Evolutionary conservation across 1,284 basidiomycete species (phyloP).

Genomic region (Trichosporon sp.): DNA sequence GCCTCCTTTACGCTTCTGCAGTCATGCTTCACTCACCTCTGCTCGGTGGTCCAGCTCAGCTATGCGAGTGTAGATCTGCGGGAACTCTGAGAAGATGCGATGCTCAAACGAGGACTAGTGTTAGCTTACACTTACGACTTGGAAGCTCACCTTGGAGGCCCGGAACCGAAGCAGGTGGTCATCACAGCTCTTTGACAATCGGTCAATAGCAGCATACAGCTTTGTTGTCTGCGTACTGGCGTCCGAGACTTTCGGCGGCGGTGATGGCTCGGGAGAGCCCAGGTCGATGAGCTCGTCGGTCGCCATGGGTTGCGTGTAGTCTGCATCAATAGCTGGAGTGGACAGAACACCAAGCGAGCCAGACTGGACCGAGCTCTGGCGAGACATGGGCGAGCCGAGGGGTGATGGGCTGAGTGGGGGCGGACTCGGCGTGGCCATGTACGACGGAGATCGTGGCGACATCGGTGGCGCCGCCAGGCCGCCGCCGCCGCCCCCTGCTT

Average conservation of each 20-base stretch:
- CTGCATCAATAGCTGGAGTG: not conserved
- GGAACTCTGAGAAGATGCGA: conserved; percentile 34
- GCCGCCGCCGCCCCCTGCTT: not conserved
- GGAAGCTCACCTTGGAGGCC: conserved; percentile 29
- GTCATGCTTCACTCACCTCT: conserved; percentile 23
- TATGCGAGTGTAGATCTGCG: conserved; percentile 24
- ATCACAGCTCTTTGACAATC: conserved; percentile 30
- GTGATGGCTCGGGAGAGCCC: not conserved
- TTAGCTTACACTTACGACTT: not conserved
- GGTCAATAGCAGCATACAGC: conserved; percentile 34
- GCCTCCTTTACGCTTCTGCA: no score
- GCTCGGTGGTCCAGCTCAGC: conserved; percentile 33
- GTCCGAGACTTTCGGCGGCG: not conserved
- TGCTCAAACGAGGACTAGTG: conserved; percentile 37
- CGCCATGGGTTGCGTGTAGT: not conserved
- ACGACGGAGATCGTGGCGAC: not conserved
- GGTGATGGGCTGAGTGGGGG: not conserved
- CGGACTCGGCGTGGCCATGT: not conserved
- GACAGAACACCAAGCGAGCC: not conserved
- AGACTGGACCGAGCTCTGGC: not conserved
- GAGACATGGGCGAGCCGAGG: not conserved
- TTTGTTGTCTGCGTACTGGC: not conserved
- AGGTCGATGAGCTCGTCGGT: not conserved
- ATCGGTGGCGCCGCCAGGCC: not conserved
- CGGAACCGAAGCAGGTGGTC: conserved; percentile 40